A percentile compares a stretch with the other conserved stretches of the same genome.
Conservation (phyloP, 2,329 filamentous ascomycete genomes). For the Endocalyx cinctus region DNA sequence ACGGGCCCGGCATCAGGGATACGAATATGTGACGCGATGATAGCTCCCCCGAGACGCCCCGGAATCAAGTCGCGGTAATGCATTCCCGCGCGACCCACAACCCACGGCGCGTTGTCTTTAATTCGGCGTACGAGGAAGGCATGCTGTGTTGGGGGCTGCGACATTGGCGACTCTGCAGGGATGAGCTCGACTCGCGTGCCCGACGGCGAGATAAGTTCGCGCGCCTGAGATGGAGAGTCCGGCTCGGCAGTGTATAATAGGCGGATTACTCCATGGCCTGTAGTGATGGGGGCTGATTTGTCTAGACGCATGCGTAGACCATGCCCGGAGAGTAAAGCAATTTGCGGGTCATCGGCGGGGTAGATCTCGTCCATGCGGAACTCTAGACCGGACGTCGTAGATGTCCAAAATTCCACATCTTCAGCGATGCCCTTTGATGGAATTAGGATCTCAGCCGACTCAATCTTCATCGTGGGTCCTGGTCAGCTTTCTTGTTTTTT, state of each 20-base stretch:
- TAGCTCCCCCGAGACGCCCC: conserved; percentile 12
- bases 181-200: conserved; percentile 11
- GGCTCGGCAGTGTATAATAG: conserved; percentile 9
- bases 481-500: no score
- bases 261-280: conserved; percentile 5
- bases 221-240: conserved; percentile 3
- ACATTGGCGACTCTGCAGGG: conserved; percentile 7
- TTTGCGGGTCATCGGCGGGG: conserved; percentile 14
- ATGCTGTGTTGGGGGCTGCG: conserved; percentile 9
- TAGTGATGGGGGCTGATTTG: conserved; percentile 2
- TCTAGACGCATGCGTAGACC: conserved; percentile 13
- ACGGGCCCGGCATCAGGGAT: conserved; percentile 13
- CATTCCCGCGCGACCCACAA: conserved; percentile 14
- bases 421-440: conserved; percentile 14
- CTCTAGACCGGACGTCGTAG: conserved; percentile 7
- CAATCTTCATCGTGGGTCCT: conserved; percentile 9
- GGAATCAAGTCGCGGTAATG: conserved; percentile 15
- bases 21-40: conserved; percentile 14
- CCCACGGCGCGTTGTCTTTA: conserved; percentile 12
- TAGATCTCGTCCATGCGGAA: conserved; percentile 15
- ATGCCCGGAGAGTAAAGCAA: conserved; percentile 11
- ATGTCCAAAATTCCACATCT: conserved; percentile 15
- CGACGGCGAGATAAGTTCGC: conserved; percentile 12
- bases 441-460: conserved; percentile 12
- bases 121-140: conserved; percentile 11